Base-by-base conservation (phyloP, 2,329 filamentous ascomycete genomes). In the Podosphaera xanthii region DNA sequence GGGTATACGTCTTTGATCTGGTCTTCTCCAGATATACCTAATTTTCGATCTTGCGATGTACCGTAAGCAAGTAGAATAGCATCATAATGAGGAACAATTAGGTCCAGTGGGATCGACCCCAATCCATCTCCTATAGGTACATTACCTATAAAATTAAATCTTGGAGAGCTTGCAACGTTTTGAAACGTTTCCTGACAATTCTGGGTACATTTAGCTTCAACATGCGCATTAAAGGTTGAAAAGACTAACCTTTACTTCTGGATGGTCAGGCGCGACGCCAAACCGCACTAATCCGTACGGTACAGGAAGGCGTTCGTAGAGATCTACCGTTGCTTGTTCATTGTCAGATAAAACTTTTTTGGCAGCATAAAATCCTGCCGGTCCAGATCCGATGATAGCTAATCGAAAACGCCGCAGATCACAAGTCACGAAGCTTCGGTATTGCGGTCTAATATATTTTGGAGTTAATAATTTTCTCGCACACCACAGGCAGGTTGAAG, bases 231-330 rank as follows among this genome's bases (percentile, higher is more conserved):
- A n/a, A 36, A 12, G 34, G 48, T 22, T 30, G n/a, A 35, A 3
- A 33, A 54, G 59, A 30, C 48, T 60, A 40, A 92, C 88, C 81
- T 98, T 98, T 64, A 98, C 92, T 73, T 98, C 91, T 0, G 92
- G 91, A 72, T 98, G 92, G 70, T 98, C 92, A 4, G 92, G 92
- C n/a, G 92, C 94, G 60, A 98, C 92, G 7, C 92, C 92, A 68
- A 92, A 95, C 59, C 92, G 79, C 57, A 94, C 90, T 59, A 98
- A 77, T 0, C 92, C 92, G 69, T 87, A 98, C 0, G 92, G 92
- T 3, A 94, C 89, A 0, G 92, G 92, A 46, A 97, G 73, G 35
- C 87, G 82, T 72, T 98, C 92, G 69, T 94, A 98, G 91, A 98
- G 97, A 71, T 97, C 91, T 31, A 98, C 78, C 57, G 79, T 77